These are phyloP conservation scores for Suhomyces yuchorum DNA, from an alignment of 1,139 yeast genomes.

Conservation along the genomic window DNA sequence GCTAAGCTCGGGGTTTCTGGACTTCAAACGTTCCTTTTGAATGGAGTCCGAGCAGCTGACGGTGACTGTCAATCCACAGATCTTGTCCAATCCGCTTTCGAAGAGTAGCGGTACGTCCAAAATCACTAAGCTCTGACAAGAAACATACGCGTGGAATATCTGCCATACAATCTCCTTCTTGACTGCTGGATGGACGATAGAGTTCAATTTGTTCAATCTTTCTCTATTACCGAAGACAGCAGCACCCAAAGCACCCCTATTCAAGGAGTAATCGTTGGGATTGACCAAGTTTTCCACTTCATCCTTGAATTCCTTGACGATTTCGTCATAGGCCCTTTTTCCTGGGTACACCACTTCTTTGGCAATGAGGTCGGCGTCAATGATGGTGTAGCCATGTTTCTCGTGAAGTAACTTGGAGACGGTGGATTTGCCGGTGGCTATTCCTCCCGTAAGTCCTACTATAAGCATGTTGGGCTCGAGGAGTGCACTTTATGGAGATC, in stretches of 20 bases:
- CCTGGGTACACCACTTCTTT: slow-evolving; percentile 85
- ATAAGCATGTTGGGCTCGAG: slow-evolving; percentile 60
- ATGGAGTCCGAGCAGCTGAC: slow-evolving; percentile 59
- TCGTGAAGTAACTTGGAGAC: slow-evolving; percentile 65
- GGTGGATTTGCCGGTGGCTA: slow-evolving; percentile 93
- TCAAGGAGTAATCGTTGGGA: slow-evolving; percentile 52
- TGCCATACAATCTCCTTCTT: slow-evolving; percentile 64
- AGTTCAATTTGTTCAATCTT: slow-evolving; percentile 60
- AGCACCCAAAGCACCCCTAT: slow-evolving; percentile 74
- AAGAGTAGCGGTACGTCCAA: slow-evolving; percentile 89
- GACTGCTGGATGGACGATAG: slow-evolving; percentile 89
- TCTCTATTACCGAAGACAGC: slow-evolving; percentile 71
- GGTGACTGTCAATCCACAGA: slow-evolving; percentile 74
- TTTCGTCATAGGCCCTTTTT: slow-evolving; percentile 62
- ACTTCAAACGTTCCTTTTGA: slow-evolving; percentile 64
- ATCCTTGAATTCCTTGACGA: slow-evolving; percentile 59
- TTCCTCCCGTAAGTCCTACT: slow-evolving; percentile 94
- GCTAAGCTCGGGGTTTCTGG: slow-evolving; percentile 68
- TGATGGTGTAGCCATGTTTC: slow-evolving; percentile 55
- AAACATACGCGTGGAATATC: slow-evolving; percentile 57
- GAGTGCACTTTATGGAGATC: background rate
- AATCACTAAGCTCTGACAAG: slow-evolving; percentile 56
- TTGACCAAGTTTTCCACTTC: slow-evolving; percentile 58
- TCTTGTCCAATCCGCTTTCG: slow-evolving; percentile 69
- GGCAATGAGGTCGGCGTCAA: slow-evolving; percentile 93